Conservation (phyloP, 257 asterid genomes). For the Misopates orontium region DNA sequence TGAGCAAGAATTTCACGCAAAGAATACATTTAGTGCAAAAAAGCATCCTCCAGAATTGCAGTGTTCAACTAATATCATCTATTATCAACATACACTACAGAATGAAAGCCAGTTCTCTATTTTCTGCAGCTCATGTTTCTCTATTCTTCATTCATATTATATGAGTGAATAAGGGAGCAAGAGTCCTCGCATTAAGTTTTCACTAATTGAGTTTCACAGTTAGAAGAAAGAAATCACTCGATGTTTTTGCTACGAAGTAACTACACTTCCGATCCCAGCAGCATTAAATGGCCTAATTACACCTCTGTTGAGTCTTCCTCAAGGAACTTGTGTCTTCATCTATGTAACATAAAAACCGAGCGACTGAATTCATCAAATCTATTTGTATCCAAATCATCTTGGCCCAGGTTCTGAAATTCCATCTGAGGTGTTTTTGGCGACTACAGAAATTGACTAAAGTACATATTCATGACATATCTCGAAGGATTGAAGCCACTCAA, state of each 20-base stretch:
- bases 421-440: conserved; percentile 32
- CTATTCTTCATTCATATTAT: conserved; percentile 12
- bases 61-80: conserved; percentile 22
- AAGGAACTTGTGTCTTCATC: conserved; percentile 23
- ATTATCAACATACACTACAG: conserved; percentile 26
- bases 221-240: not conserved
- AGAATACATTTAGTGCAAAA: not conserved
- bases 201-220: conserved; percentile 21
- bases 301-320: conserved; percentile 25
- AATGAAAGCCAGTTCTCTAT: not conserved
- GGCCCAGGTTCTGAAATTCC: conserved; percentile 16
- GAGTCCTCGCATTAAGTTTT: conserved; percentile 27
- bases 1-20: not conserved
- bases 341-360: conserved; percentile 17
- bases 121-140: conserved; percentile 20
- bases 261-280: conserved; percentile 29
- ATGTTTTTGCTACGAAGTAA: conserved; percentile 25
- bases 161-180: conserved; percentile 24
- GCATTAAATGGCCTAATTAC: conserved; percentile 17
- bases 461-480: conserved; percentile 83
- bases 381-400: conserved; percentile 26
- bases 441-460: conserved; percentile 67
- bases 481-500: conserved; percentile 95
- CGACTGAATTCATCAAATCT: conserved; percentile 2
- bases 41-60: conserved; percentile 1